Conservation (phyloP, 2,329 filamentous ascomycete genomes). For the Calonectria hawksworthii region DNA sequence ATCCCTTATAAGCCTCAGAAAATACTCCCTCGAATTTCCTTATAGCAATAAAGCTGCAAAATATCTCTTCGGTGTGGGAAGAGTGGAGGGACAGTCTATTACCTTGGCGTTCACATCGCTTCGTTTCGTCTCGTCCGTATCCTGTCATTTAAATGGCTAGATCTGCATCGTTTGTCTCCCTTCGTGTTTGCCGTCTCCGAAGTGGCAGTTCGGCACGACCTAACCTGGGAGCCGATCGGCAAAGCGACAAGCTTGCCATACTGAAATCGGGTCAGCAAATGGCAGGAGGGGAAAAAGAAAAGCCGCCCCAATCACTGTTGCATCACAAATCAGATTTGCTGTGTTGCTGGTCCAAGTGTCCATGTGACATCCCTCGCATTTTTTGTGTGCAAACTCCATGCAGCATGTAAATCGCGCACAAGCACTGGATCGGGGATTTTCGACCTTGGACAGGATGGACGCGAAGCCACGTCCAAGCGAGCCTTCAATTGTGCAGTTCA, state of each 20-base stretch:
- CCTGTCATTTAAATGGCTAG: constrained; percentile 1
- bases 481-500: constrained; percentile 14
- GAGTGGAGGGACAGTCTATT: neutral
- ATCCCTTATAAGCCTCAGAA: neutral
- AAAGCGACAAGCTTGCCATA: neutral
- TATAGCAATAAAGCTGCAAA: neutral
- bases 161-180: neutral
- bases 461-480: constrained; percentile 19
- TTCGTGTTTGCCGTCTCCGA: neutral
- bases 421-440: neutral
- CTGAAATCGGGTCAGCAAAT: neutral
- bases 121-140: neutral
- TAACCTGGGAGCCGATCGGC: constrained; percentile 19
- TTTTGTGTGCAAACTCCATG: neutral
- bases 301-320: constrained; percentile 5
- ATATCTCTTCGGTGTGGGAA: neutral
- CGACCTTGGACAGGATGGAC: neutral
- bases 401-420: constrained; percentile 31
- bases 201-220: constrained; percentile 2
- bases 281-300: neutral
- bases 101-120: neutral
- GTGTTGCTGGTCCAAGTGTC: constrained; percentile 2
- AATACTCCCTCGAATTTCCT: neutral
- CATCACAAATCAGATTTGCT: constrained; percentile 26
- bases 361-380: constrained; percentile 9